Evolutionary conservation across 2,329 filamentous ascomycete species (phyloP), one percentile per base, ranked within the genome.

Genomic region (Knufia fluminis): DNA sequence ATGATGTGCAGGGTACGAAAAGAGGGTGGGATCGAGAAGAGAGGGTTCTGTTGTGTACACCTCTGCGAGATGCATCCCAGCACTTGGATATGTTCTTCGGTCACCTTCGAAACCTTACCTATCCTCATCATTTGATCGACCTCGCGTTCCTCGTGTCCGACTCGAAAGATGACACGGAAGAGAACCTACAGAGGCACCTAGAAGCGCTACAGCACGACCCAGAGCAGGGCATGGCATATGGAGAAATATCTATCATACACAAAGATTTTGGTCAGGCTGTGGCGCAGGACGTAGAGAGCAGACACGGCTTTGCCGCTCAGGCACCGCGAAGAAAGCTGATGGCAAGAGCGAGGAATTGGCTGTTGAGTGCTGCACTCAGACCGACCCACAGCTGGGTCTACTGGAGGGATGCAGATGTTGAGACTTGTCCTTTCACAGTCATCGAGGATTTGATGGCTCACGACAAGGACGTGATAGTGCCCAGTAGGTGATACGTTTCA

Each of bases 361-460:
- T 98, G 46, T 71, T 98, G 50, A 96, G 89, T 61, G 91, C 92
- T 35, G 91, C 92, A 19, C 72, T 98, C 48, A 82, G 92, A 38
- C 92, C 92, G 1, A 94, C 92, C 46, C 92, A 98, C 65, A 96
- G 90, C 56, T 98, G 92, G 92, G 92, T 98, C 8, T 98, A 98
- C 65, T 98, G 92, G 92, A 82, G 92, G 68, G 92, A 98, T 70
- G 92, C 95, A 20, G 92, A 98, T 69, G 92, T 98, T 7, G 89
- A 97, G 69, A 98, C 92, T 1, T 92, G 92, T 2, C 92, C 92
- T 0, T 92, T 91, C 63, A 97, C 92, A 0, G 97, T 98, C 59
- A 71, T 98, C 55, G 92, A 98, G 65, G 92, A 98, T 70, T 71
- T 98, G 48, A 98, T 98, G 92, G 82, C 91, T 55, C 92, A 98